These are phyloP conservation scores for Neurospora sp. DNA, from an alignment of 495 filamentous ascomycete species.

Conservation along the genomic window DNA sequence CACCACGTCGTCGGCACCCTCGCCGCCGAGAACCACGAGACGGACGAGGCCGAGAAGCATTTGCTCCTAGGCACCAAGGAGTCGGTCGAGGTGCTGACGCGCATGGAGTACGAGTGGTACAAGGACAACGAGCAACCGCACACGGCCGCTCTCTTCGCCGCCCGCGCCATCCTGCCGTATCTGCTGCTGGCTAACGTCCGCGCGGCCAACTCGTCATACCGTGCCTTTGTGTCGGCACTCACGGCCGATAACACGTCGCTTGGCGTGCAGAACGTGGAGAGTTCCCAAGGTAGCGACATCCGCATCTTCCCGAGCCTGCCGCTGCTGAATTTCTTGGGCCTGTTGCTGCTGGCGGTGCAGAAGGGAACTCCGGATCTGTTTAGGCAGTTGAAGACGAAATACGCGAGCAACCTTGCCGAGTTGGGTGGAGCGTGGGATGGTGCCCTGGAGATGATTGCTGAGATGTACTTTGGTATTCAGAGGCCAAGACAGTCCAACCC, in stretches of 20 bases:
- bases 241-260: slow-evolving; percentile 55
- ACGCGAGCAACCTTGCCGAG: slow-evolving; percentile 65
- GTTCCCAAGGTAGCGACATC: slow-evolving; percentile 60
- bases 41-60: slow-evolving; percentile 88
- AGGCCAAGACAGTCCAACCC: slow-evolving; percentile 80
- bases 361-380: slow-evolving; percentile 72
- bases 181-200: slow-evolving; percentile 83
- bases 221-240: slow-evolving; percentile 68
- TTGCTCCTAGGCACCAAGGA: slow-evolving; percentile 82
- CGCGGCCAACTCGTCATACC: slow-evolving; percentile 71
- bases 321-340: slow-evolving; percentile 81
- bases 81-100: slow-evolving; percentile 67
- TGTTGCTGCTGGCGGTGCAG: slow-evolving; percentile 76
- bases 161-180: slow-evolving; percentile 84
- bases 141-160: slow-evolving; percentile 80
- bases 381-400: slow-evolving; percentile 71
- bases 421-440: slow-evolving; percentile 65
- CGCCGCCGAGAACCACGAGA: slow-evolving; percentile 81
- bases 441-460: slow-evolving; percentile 73
- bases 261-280: slow-evolving; percentile 63
- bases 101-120: slow-evolving; percentile 91
- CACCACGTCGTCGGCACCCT: slow-evolving; percentile 87
- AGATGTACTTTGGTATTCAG: slow-evolving; percentile 97
- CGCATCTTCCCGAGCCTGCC: slow-evolving; percentile 81
- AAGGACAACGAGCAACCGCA: slow-evolving; percentile 67